Evolutionary conservation across 495 filamentous ascomycete species (phyloP).

Genomic region (Penicillium goetzii): DNA sequence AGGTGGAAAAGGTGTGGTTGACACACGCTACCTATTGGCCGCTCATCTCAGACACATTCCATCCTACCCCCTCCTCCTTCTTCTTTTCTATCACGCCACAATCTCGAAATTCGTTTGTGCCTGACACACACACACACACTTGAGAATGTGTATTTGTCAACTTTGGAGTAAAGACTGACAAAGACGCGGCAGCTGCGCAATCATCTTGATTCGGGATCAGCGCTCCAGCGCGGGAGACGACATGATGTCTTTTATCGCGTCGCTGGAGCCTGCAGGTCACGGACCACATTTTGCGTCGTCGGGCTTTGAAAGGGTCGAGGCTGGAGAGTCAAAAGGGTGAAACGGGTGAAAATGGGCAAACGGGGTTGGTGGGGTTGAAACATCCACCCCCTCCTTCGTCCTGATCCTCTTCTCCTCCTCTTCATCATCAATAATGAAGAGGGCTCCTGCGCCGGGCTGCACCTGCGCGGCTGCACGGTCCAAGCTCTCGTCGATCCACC

Average conservation of each 20-base stretch:
- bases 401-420: background rate
- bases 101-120: constrained; percentile 22
- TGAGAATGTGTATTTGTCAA: background rate
- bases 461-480: constrained; percentile 24
- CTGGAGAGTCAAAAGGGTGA: background rate
- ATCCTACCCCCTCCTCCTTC: constrained; percentile 18
- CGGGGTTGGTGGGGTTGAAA: background rate
- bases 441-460: constrained; percentile 3
- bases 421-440: background rate
- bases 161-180: background rate
- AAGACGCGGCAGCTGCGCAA: background rate
- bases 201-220: background rate
- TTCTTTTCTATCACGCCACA: constrained; percentile 25
- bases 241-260: constrained; percentile 9
- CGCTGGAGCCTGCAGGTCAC: constrained; percentile 28
- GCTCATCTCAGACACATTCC: constrained; percentile 35
- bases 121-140: background rate
- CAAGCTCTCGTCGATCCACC: constrained; percentile 33
- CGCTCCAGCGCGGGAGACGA: background rate
- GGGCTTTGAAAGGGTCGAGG: background rate
- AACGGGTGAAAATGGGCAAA: background rate
- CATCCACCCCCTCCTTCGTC: background rate
- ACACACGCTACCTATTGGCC: constrained; percentile 19
- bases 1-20: constrained; percentile 23
- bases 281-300: constrained; percentile 12